Percentiles rank a stretch among this genome's conserved stretches.
Conservation (phyloP, 805 yeast genomes). For the Hanseniaspora nectarophila region DNA sequence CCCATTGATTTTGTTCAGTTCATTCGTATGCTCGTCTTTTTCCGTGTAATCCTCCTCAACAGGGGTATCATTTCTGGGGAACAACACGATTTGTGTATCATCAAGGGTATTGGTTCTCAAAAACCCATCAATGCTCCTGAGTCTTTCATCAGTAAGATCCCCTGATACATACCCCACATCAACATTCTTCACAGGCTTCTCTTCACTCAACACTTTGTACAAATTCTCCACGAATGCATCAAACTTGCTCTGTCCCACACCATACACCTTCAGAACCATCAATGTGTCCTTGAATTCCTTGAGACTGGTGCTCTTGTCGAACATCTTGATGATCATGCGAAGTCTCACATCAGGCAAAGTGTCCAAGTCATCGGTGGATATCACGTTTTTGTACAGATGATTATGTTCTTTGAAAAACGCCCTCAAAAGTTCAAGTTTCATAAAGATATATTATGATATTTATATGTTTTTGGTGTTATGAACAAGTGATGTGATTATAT, state of each 20-base stretch:
- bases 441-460: no score
- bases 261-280: slow-evolving; percentile 1
- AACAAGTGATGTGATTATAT: no score
- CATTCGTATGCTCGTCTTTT: background rate
- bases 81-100: background rate
- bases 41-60: background rate
- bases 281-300: background rate
- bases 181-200: background rate
- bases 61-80: background rate
- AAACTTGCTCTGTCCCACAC: slow-evolving; percentile 7
- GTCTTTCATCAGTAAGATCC: background rate
- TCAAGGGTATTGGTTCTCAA: background rate
- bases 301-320: background rate
- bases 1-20: slow-evolving; percentile 1
- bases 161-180: background rate
- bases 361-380: background rate
- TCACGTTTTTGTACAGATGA: background rate
- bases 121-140: background rate
- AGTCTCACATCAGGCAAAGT: background rate
- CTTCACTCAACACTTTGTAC: background rate
- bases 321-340: slow-evolving; percentile 5
- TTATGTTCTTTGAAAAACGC: background rate
- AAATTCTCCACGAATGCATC: slow-evolving; percentile 2
- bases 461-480: no score
- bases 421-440: background rate